phyloP scores from a whole-genome alignment of 306 rosid species.

The Adenanthera pavonina region DNA sequence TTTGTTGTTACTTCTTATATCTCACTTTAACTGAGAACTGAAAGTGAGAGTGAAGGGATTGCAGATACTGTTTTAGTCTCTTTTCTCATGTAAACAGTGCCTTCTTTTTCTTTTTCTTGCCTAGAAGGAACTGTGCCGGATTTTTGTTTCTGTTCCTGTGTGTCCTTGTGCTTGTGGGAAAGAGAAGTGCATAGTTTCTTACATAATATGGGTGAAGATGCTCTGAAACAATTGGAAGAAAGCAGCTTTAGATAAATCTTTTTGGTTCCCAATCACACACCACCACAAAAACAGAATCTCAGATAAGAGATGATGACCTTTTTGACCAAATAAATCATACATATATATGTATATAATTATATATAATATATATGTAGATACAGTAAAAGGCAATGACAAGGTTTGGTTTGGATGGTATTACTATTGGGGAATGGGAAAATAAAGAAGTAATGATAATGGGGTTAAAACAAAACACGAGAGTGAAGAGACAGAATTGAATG shows the following conservation, averaged over 20 bases:
- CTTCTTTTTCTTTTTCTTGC: background rate
- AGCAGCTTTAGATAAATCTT: constrained; percentile 69
- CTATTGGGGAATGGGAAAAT: background rate
- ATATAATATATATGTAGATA: constrained; percentile 12
- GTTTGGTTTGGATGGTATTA: constrained; percentile 33
- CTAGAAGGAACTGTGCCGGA: background rate
- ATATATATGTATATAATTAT: background rate
- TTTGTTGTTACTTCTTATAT: constrained; percentile 18
- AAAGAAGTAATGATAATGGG: background rate
- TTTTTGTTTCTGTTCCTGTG: background rate
- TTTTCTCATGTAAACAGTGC: background rate
- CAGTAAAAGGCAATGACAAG: constrained; percentile 39
- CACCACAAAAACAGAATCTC: constrained; percentile 92
- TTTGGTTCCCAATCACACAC: constrained; percentile 68
- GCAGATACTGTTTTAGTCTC: constrained; percentile 4
- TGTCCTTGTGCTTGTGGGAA: constrained; percentile 2
- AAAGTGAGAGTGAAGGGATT: constrained; percentile 27
- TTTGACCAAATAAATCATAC: constrained; percentile 57
- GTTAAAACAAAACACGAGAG: background rate
- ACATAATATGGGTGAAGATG: constrained; percentile 55
- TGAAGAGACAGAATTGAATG: background rate
- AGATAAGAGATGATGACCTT: constrained; percentile 69
- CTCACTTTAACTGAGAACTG: constrained; percentile 43
- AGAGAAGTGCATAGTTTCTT: background rate
- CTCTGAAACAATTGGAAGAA: constrained; percentile 65